Conservation (phyloP, 768 basidiomycete species). For the Cantharellus cinnabarinus region DNA sequence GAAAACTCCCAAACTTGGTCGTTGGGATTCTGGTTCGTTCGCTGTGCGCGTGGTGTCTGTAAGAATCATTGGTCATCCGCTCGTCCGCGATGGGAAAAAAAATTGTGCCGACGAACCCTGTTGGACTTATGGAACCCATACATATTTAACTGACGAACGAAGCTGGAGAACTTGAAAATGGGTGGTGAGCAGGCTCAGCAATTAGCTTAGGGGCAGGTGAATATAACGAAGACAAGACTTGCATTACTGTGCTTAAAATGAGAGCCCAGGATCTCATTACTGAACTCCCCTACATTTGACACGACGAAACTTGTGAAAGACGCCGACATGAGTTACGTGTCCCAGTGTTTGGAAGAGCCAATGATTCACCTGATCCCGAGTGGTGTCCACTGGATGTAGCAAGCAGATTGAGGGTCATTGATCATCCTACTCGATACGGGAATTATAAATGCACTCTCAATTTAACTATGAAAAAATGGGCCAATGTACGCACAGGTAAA, state of each 20-base stretch:
- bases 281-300: conserved; percentile 71
- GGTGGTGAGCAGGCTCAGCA: not conserved
- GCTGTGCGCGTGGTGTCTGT: conserved; percentile 65
- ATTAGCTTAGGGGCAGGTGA: not conserved
- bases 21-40: conserved; percentile 40
- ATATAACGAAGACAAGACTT: conserved; percentile 11
- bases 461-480: not conserved
- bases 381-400: conserved; percentile 70
- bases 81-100: conserved; percentile 1
- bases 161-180: conserved; percentile 58
- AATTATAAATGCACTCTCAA: not conserved
- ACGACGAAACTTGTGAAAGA: conserved; percentile 44
- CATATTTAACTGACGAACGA: conserved; percentile 91
- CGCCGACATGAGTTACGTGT: not conserved
- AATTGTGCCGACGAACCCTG: conserved; percentile 25
- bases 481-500: not conserved
- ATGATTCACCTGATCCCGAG: conserved; percentile 38
- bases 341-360: not conserved
- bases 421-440: conserved; percentile 41
- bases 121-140: conserved; percentile 93
- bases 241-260: conserved; percentile 88
- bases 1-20: conserved; percentile 81
- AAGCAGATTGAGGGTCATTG: conserved; percentile 56
- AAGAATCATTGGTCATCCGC: not conserved
- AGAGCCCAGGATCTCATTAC: conserved; percentile 59